Evolutionary conservation across 257 asterid species (phyloP).

Genomic region (Datura wrightii): DNA sequence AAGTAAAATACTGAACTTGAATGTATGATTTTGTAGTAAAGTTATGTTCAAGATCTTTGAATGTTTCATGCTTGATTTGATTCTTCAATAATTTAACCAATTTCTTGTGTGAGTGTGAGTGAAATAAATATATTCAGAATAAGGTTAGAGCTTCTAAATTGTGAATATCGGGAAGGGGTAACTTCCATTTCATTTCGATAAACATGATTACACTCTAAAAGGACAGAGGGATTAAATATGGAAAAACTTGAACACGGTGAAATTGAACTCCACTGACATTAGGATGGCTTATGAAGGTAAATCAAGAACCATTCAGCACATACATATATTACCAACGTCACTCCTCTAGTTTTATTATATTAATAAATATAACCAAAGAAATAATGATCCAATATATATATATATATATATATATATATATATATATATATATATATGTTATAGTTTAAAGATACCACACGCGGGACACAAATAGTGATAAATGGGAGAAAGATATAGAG

Average conservation of each 20-base stretch:
- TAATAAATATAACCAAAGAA: background rate
- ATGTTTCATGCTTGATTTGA: too few relatives aligned
- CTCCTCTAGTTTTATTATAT: slow-evolving; percentile 20
- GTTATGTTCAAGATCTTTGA: too few relatives aligned
- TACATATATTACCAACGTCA: background rate
- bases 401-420: background rate
- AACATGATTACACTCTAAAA: background rate
- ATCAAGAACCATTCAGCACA: slow-evolving; percentile 13
- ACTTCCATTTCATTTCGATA: background rate
- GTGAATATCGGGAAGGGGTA: background rate
- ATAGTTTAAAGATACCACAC: background rate
- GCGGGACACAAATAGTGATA: background rate
- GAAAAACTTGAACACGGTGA: background rate
- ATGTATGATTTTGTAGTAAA: too few relatives aligned
- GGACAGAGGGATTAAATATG: background rate
- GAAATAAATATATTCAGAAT: too few relatives aligned
- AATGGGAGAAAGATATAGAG: background rate
- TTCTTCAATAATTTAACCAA: too few relatives aligned
- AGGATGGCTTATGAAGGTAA: background rate
- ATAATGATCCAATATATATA: background rate
- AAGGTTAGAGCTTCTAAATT: background rate
- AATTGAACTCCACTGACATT: slow-evolving; percentile 3
- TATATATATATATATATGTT: background rate
- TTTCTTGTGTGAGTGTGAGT: too few relatives aligned
- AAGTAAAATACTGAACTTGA: too few relatives aligned